A percentile compares a stretch with the other conserved stretches of the same genome.
phyloP scores from a whole-genome alignment of 257 asterid species.

The Ballota nigra region DNA sequence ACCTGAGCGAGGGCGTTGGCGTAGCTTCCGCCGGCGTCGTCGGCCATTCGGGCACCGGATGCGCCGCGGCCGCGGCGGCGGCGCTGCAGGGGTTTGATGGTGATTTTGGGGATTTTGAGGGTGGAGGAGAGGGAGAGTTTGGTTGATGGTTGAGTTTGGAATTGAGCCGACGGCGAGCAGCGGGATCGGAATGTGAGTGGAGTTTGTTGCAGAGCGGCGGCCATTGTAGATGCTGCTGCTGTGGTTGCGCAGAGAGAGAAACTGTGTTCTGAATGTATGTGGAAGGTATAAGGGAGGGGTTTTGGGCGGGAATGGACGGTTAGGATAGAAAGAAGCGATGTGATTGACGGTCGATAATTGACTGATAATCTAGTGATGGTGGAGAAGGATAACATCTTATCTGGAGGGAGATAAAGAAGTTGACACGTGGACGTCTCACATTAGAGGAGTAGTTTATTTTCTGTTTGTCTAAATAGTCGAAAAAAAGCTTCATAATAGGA shows the following conservation, averaged over 20 bases:
- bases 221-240: slow-evolving; percentile 17
- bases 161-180: slow-evolving; percentile 17
- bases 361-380: slow-evolving; percentile 31
- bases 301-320: slow-evolving; percentile 36
- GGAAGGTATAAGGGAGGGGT: slow-evolving; percentile 31
- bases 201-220: slow-evolving; percentile 24
- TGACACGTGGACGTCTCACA: slow-evolving; percentile 38
- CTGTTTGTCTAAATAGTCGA: not conserved
- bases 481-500: too few relatives aligned
- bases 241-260: not conserved
- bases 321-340: slow-evolving; percentile 13
- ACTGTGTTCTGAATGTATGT: not conserved
- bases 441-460: not conserved
- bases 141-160: not conserved
- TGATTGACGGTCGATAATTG: slow-evolving; percentile 35
- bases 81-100: slow-evolving; percentile 5
- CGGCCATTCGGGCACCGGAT: slow-evolving; percentile 22
- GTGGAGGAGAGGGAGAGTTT: slow-evolving; percentile 19
- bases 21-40: slow-evolving; percentile 23
- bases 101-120: slow-evolving; percentile 6
- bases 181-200: slow-evolving; percentile 22
- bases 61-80: slow-evolving; percentile 21
- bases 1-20: slow-evolving; percentile 17
- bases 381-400: slow-evolving; percentile 47
- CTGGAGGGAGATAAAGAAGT: slow-evolving; percentile 29